These are phyloP conservation scores for Antrodiella citrinella DNA, from an alignment of 768 basidiomycete genomes.

Conservation along the genomic window DNA sequence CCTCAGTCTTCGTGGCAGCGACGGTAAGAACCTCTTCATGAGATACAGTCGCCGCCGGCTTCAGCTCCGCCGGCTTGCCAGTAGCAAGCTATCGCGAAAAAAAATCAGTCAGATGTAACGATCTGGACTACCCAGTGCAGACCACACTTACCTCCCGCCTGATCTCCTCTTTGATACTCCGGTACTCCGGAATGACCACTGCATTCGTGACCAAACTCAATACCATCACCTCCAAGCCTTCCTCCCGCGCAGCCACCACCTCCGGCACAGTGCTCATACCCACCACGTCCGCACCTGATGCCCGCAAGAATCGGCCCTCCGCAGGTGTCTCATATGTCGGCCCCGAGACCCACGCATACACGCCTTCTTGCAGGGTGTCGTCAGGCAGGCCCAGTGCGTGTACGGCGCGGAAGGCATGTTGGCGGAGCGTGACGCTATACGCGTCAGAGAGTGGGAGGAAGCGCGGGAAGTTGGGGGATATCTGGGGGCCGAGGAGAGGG, in stretches of 20 bases:
- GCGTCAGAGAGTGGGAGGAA: conserved; percentile 84
- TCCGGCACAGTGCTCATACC: conserved; percentile 94
- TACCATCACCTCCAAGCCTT: conserved; percentile 67
- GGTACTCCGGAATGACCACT: conserved; percentile 68
- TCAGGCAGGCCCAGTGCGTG: conserved; percentile 46
- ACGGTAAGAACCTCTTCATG: conserved; percentile 72
- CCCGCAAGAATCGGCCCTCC: conserved; percentile 70
- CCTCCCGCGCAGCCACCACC: conserved; percentile 72
- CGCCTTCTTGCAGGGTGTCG: conserved; percentile 66
- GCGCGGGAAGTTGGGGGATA: conserved; percentile 51
- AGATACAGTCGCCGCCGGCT: conserved; percentile 44
- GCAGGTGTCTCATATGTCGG: conserved; percentile 89
- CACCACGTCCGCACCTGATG: conserved; percentile 80
- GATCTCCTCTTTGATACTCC: conserved; percentile 67
- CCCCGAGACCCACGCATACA: conserved; percentile 86
- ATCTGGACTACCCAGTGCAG: background rate
- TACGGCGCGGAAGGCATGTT: conserved; percentile 64
- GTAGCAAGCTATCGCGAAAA: conserved; percentile 38
- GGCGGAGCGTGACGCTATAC: conserved; percentile 66
- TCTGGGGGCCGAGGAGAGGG: conserved; percentile 67
- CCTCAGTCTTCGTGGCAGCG: conserved; percentile 59
- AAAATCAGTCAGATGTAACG: conserved; percentile 3
- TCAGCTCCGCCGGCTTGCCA: conserved; percentile 40
- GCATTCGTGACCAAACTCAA: conserved; percentile 82
- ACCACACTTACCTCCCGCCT: conserved; percentile 55